A percentile compares a stretch with the other conserved stretches of the same genome.
phyloP scores from a whole-genome alignment of 1,284 basidiomycete species.

The Coriolopsis trogii region DNA sequence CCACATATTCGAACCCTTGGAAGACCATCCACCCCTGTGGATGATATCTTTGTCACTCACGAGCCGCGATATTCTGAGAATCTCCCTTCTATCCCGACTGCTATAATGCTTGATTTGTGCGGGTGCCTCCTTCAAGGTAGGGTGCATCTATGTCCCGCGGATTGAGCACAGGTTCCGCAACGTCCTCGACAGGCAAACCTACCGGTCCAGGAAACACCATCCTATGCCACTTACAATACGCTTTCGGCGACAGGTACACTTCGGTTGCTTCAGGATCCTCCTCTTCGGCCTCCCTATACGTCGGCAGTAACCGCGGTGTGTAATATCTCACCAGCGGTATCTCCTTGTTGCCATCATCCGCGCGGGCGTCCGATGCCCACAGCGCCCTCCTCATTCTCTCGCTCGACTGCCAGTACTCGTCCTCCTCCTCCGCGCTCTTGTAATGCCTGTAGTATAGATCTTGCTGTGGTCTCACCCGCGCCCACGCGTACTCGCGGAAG shows the following conservation, averaged over 20 bases:
- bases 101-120: constrained; percentile 37
- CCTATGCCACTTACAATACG: constrained; percentile 45
- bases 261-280: constrained; percentile 27
- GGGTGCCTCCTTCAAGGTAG: constrained; percentile 34
- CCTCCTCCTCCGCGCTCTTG: constrained; percentile 16
- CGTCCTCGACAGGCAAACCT: constrained; percentile 15
- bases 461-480: neutral
- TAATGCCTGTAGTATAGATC: constrained; percentile 7
- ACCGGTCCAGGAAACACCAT: constrained; percentile 43
- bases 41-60: constrained; percentile 38
- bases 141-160: constrained; percentile 32
- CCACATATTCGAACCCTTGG: constrained; percentile 38
- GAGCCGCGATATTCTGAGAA: constrained; percentile 40
- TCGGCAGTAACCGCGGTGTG: constrained; percentile 29
- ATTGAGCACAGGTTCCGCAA: neutral
- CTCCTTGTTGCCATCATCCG: neutral
- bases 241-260: constrained; percentile 31
- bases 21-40: constrained; percentile 10
- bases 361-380: constrained; percentile 21
- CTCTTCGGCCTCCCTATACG: constrained; percentile 21
- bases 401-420: constrained; percentile 22
- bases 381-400: constrained; percentile 7
- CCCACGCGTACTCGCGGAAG: neutral
- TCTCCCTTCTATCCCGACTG: constrained; percentile 40
- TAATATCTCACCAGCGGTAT: constrained; percentile 32